Conservation (phyloP, 2,329 filamentous ascomycete genomes). For the Trichoderma sp. region DNA sequence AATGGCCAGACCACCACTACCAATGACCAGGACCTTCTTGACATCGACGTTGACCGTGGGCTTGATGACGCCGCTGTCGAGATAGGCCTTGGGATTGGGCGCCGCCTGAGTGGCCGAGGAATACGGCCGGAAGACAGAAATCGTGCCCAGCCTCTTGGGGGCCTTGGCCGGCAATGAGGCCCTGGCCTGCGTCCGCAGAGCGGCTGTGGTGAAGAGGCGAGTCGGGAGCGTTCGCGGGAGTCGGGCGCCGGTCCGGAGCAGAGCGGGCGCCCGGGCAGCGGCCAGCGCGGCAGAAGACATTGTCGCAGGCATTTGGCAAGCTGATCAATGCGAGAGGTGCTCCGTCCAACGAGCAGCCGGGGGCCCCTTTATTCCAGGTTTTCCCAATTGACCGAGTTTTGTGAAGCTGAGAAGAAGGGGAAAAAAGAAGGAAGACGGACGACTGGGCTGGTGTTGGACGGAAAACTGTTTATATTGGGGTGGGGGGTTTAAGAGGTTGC, state of each 20-base stretch:
- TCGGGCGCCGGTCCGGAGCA: slow-evolving; percentile 59
- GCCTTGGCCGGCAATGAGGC: slow-evolving; percentile 39
- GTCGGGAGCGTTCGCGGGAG: slow-evolving; percentile 50
- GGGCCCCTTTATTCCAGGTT: slow-evolving; percentile 33
- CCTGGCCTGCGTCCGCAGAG: slow-evolving; percentile 41
- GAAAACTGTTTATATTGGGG: slow-evolving; percentile 1
- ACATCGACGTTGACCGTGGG: slow-evolving; percentile 80
- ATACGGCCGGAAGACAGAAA: slow-evolving; percentile 48
- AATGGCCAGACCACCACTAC: slow-evolving; percentile 92
- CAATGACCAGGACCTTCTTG: slow-evolving; percentile 96
- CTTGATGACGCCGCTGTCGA: slow-evolving; percentile 85
- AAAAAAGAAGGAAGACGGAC: slow-evolving; percentile 17
- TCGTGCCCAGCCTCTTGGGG: slow-evolving; percentile 53
- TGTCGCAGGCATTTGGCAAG: slow-evolving; percentile 44
- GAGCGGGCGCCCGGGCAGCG: slow-evolving; percentile 56
- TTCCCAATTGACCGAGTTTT: slow-evolving; percentile 38
- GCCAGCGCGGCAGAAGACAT: slow-evolving; percentile 49
- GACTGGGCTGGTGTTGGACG: too few species aligned
- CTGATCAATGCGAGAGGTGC: slow-evolving; percentile 42
- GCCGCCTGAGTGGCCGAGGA: slow-evolving; percentile 62
- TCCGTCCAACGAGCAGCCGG: slow-evolving; percentile 43
- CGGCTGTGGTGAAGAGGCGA: slow-evolving; percentile 49
- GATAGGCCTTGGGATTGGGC: slow-evolving; percentile 82
- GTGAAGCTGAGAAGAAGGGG: slow-evolving; percentile 31
- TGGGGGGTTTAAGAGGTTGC: slow-evolving; percentile 22